Percentiles rank a stretch among this genome's conserved stretches.
Conservation (phyloP, 2,329 filamentous ascomycete species). For the Colletotrichum theobromicola region DNA sequence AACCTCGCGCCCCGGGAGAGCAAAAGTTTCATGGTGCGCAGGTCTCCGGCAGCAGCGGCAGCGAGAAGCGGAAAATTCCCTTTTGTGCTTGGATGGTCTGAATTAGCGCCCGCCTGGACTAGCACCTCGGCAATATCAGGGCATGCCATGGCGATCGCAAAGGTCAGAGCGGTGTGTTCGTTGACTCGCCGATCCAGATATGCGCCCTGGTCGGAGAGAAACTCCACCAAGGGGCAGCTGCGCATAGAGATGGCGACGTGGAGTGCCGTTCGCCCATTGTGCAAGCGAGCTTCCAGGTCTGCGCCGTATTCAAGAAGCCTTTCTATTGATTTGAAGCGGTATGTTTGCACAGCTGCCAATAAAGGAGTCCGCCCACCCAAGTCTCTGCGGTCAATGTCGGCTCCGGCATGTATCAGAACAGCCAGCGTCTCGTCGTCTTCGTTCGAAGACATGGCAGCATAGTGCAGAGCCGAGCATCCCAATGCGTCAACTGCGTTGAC, state of each 20-base stretch:
- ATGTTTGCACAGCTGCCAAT: slow-evolving; percentile 23
- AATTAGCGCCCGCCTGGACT: slow-evolving; percentile 25
- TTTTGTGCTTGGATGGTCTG: slow-evolving; percentile 14
- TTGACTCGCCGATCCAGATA: slow-evolving; percentile 20
- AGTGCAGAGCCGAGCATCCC: slow-evolving; percentile 26
- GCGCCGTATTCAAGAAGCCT: slow-evolving; percentile 25
- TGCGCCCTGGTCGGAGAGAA: slow-evolving; percentile 28
- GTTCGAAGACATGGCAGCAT: slow-evolving; percentile 22
- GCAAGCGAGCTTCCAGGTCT: slow-evolving; percentile 24
- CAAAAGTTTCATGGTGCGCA: slow-evolving; percentile 31
- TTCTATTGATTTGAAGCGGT: slow-evolving; percentile 13
- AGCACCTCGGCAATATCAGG: slow-evolving; percentile 26
- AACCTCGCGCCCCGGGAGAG: slow-evolving; percentile 23
- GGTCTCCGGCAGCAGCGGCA: slow-evolving; percentile 54
- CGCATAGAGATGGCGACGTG: slow-evolving; percentile 26
- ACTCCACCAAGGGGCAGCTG: slow-evolving; percentile 19
- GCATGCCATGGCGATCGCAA: slow-evolving; percentile 27
- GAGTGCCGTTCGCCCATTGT: slow-evolving; percentile 24
- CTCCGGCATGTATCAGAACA: slow-evolving; percentile 25
- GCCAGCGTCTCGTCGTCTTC: slow-evolving; percentile 25
- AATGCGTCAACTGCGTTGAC: slow-evolving; percentile 24
- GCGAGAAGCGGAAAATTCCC: slow-evolving; percentile 27
- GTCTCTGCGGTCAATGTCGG: slow-evolving; percentile 22
- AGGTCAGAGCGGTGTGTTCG: slow-evolving; percentile 26
- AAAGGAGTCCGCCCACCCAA: slow-evolving; percentile 25